Evolutionary conservation across 208 protist species (phyloP).

Genomic region (Entamoeba dispar): DNA sequence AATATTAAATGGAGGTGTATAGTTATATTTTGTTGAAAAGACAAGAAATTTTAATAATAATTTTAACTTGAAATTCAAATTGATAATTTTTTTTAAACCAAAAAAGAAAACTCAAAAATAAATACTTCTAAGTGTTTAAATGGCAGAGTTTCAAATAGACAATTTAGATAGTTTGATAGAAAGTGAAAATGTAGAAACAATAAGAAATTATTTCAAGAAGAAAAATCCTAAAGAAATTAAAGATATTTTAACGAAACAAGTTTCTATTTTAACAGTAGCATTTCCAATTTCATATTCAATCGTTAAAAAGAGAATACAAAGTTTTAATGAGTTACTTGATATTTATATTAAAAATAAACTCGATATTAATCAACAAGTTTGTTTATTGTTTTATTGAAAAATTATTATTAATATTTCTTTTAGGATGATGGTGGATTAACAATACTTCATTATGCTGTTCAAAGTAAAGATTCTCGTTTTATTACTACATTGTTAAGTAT

Average conservation of each 20-base stretch:
- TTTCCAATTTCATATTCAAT: not conserved
- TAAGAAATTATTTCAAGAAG: not conserved
- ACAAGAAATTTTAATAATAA: too few relatives aligned
- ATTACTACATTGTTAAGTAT: not conserved
- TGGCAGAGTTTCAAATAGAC: not conserved
- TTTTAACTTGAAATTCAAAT: not conserved
- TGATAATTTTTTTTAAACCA: not conserved
- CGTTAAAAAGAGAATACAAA: not conserved
- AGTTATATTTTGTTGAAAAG: too few relatives aligned
- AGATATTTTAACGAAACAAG: not conserved
- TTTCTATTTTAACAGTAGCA: not conserved
- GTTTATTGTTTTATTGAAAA: too few relatives aligned
- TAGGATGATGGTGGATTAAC: not conserved
- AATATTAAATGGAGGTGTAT: too few relatives aligned
- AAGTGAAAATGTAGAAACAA: not conserved
- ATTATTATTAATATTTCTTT: not conserved
- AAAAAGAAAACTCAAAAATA: not conserved
- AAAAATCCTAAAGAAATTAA: not conserved
- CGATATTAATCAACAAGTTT: not conserved
- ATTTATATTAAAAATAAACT: not conserved
- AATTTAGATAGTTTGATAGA: not conserved
- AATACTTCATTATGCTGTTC: not conserved
- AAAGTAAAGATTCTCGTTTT: not conserved
- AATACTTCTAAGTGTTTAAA: not conserved
- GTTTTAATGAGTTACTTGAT: not conserved